These are phyloP conservation scores for Vitis rotundifolia DNA, from an alignment of 164 flowering plant genomes.

Conservation along the genomic window DNA sequence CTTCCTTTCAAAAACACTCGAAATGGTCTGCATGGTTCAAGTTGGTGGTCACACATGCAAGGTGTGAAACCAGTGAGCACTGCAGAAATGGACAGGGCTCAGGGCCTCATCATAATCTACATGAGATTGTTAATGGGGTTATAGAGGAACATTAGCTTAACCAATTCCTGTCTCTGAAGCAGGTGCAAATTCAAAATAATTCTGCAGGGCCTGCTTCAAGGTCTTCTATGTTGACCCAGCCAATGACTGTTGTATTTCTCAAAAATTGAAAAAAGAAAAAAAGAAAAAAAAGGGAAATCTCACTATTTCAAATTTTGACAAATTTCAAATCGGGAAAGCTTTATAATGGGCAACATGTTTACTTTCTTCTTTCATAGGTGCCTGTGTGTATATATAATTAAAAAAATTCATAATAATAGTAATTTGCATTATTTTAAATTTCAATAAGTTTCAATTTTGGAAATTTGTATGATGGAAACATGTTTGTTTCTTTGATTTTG, in stretches of 20 bases:
- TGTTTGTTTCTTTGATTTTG: not conserved
- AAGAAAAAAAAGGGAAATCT: too few relatives aligned
- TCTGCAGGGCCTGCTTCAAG: slow-evolving; percentile 61
- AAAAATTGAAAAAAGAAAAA: too few relatives aligned
- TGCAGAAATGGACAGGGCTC: slow-evolving; percentile 37
- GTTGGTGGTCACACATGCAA: slow-evolving; percentile 42
- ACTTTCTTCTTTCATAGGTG: too few relatives aligned
- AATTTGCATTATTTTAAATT: not conserved
- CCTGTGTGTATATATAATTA: too few relatives aligned
- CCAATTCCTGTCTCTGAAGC: slow-evolving; percentile 55
- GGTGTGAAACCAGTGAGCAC: slow-evolving; percentile 37
- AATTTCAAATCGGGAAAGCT: too few relatives aligned
- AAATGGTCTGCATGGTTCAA: slow-evolving; percentile 45
- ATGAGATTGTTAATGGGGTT: slow-evolving; percentile 45
- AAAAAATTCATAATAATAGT: not conserved
- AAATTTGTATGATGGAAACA: not conserved
- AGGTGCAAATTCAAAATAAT: slow-evolving; percentile 65
- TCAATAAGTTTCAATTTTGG: not conserved
- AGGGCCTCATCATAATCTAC: slow-evolving; percentile 23
- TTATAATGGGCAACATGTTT: too few relatives aligned
- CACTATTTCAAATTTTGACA: too few relatives aligned
- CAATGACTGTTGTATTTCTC: slow-evolving; percentile 14
- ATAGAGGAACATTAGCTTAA: slow-evolving; percentile 43
- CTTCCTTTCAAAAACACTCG: slow-evolving; percentile 35
- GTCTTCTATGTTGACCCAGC: slow-evolving; percentile 34